Evolutionary conservation across 169 alveolate species (phyloP).

Genomic region (Plasmodium reichenowi): DNA sequence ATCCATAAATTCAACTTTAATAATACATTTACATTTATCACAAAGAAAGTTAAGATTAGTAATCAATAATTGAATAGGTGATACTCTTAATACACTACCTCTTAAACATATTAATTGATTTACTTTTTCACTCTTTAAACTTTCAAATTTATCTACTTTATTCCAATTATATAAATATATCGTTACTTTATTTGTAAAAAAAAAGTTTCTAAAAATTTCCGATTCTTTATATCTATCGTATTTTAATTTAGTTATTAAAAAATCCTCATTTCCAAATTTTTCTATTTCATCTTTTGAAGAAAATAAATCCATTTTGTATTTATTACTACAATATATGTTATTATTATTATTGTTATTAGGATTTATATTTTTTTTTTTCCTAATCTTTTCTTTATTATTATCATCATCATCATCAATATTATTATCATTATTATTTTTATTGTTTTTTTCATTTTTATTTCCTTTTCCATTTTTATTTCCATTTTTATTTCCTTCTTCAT

Average conservation of each 20-base stretch:
- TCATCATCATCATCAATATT: neutral
- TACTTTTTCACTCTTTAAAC: constrained; percentile 55
- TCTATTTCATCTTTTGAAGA: constrained; percentile 37
- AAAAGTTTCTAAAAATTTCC: constrained; percentile 31
- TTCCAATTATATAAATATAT: constrained; percentile 73
- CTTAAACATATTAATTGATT: constrained; percentile 61
- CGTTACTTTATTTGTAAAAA: constrained; percentile 31
- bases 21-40: constrained; percentile 50
- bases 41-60: constrained; percentile 57
- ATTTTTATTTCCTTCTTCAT: neutral
- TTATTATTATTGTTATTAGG: neutral
- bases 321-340: neutral
- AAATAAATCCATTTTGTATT: neutral
- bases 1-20: constrained; percentile 47
- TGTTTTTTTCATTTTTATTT: neutral
- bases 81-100: constrained; percentile 71
- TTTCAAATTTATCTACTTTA: constrained; percentile 59
- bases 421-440: neutral
- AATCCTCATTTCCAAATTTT: constrained; percentile 2
- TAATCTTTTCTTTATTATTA: neutral
- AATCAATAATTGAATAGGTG: constrained; percentile 61
- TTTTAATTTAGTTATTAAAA: constrained; percentile 24
- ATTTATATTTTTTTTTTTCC: neutral
- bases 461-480: neutral
- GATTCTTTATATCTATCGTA: constrained; percentile 46